Percentiles rank a stretch among this genome's conserved stretches.
Evolutionary conservation across 352 stramenopile species (phyloP).

Genomic region (Phytophthora ramorum): DNA sequence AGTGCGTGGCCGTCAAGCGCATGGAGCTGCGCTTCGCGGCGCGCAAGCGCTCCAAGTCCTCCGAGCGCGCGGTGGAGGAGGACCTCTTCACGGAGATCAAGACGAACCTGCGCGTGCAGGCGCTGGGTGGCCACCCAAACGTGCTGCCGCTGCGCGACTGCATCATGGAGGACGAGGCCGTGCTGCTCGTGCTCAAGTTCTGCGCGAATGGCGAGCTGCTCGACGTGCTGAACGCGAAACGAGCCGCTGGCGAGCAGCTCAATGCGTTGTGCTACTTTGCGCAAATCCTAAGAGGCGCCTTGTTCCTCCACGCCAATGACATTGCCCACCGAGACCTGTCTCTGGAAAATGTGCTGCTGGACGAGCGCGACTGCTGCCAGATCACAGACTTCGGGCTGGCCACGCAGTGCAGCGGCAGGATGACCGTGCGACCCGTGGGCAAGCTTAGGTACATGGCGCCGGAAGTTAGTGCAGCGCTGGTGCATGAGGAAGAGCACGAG

Average conservation of each 20-base stretch:
- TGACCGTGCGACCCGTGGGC: conserved; percentile 58
- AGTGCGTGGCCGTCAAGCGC: conserved; percentile 81
- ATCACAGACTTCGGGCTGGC: conserved; percentile 87
- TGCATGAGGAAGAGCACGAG: conserved; percentile 30
- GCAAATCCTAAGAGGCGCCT: conserved; percentile 66
- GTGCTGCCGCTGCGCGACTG: conserved; percentile 73
- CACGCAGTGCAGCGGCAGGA: conserved; percentile 29
- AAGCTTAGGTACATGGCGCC: conserved; percentile 87
- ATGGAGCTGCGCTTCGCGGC: conserved; percentile 71
- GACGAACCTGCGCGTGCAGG: conserved; percentile 65
- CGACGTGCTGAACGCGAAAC: conserved; percentile 65
- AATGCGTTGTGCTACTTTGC: conserved; percentile 66
- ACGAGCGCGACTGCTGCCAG: conserved; percentile 68
- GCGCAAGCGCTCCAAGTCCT: conserved; percentile 55
- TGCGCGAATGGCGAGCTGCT: conserved; percentile 76
- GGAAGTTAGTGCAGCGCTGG: conserved; percentile 52
- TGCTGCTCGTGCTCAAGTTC: conserved; percentile 78
- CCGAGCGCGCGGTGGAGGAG: conserved; percentile 61
- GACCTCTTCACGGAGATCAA: conserved; percentile 77
- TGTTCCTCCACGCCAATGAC: conserved; percentile 76
- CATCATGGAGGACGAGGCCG: conserved; percentile 65
- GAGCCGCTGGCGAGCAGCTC: conserved; percentile 34
- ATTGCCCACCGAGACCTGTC: conserved; percentile 87
- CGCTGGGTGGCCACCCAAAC: conserved; percentile 70
- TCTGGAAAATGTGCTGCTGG: conserved; percentile 85